Conservation (phyloP, 139 green algal genomes). For the Nannochloris sp. region DNA sequence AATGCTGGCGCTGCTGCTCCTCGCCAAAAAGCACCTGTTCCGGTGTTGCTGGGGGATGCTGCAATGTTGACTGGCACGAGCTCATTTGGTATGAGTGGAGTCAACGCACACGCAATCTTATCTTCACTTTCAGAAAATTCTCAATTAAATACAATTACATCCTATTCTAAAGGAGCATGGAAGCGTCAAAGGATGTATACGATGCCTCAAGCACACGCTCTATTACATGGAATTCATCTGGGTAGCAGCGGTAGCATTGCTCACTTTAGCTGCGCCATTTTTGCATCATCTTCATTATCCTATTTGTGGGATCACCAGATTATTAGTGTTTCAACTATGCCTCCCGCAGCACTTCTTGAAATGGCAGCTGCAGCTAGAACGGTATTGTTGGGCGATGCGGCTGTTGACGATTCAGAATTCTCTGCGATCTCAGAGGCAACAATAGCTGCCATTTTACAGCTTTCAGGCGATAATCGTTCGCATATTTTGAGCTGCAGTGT, state of each 20-base stretch:
- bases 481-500: too few species aligned
- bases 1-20: conserved; percentile 11
- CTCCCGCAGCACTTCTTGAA: conserved; percentile 46
- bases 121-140: not conserved
- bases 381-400: not conserved
- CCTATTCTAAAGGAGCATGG: not conserved
- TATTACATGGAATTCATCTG: not conserved
- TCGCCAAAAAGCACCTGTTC: conserved; percentile 19
- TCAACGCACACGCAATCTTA: conserved; percentile 33
- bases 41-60: not conserved
- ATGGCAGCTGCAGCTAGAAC: conserved; percentile 17
- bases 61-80: conserved; percentile 16
- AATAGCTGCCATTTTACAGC: too few species aligned
- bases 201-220: not conserved
- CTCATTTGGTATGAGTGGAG: conserved; percentile 41
- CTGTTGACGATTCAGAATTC: too few species aligned
- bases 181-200: not conserved
- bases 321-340: conserved; percentile 25
- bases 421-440: too few species aligned
- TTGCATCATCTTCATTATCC: not conserved
- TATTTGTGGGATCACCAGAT: conserved; percentile 44
- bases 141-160: not conserved
- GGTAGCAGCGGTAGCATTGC: not conserved
- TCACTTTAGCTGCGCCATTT: not conserved
- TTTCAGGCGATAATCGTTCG: too few species aligned